Evolutionary conservation across 108 stramenopile genomes (phyloP).

Genomic region (Nitzschia inconspicua): DNA sequence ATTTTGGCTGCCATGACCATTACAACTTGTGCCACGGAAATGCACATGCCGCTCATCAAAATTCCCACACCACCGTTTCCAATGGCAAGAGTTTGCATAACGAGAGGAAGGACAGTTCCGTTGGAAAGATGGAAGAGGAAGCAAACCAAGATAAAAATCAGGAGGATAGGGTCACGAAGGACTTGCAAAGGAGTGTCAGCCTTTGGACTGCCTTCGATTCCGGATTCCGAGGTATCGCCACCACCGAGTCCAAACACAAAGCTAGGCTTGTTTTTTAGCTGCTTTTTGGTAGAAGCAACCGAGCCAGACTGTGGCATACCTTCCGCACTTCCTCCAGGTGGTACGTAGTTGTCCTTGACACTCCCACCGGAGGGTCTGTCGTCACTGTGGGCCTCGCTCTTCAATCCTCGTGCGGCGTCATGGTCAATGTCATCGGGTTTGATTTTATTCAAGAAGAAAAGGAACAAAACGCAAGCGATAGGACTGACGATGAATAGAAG

Average conservation of each 20-base stretch:
- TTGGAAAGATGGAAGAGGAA: constrained; percentile 86
- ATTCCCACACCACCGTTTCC: constrained; percentile 73
- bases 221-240: neutral
- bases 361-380: constrained; percentile 12
- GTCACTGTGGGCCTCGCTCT: constrained; percentile 8
- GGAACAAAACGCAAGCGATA: constrained; percentile 72
- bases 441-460: constrained; percentile 67
- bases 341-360: constrained; percentile 21
- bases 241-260: constrained; percentile 58
- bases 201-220: constrained; percentile 16
- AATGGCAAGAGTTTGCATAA: constrained; percentile 86
- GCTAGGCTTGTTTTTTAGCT: constrained; percentile 42
- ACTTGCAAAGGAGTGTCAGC: constrained; percentile 72
- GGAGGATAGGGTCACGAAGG: constrained; percentile 69
- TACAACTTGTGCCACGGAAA: constrained; percentile 79
- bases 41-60: constrained; percentile 82
- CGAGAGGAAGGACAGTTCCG: constrained; percentile 82
- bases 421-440: constrained; percentile 81
- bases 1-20: constrained; percentile 80
- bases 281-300: constrained; percentile 3
- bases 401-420: constrained; percentile 77
- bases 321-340: constrained; percentile 4
- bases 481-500: constrained; percentile 79
- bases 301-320: neutral
- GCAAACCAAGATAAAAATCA: constrained; percentile 67